phyloP scores from a whole-genome alignment of 169 alveolate genomes.

The Eimeria acervulina region DNA sequence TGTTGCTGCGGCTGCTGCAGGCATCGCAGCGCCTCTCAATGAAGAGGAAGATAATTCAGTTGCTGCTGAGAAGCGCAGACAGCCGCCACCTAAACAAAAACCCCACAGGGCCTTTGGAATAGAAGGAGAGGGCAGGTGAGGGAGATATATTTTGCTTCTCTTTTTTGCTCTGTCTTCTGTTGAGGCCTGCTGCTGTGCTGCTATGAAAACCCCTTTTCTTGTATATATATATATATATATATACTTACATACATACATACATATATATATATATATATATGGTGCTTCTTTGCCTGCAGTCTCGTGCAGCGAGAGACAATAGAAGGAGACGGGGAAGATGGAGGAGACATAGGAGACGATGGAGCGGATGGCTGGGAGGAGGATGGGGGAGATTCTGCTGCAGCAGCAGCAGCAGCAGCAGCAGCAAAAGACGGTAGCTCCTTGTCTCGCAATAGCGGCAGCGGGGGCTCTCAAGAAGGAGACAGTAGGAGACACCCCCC shows the following conservation, averaged over 20 bases:
- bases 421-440: slow-evolving; percentile 33
- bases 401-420: slow-evolving; percentile 8
- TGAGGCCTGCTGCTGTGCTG: not conserved
- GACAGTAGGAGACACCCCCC: not conserved
- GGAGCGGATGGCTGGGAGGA: slow-evolving; percentile 11
- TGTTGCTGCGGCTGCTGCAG: slow-evolving; percentile 17
- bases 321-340: slow-evolving; percentile 49
- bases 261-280: too few species aligned
- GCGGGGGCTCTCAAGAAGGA: not conserved
- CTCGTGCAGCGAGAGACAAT: slow-evolving; percentile 75
- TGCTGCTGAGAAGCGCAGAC: slow-evolving; percentile 33
- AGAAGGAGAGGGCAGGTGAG: slow-evolving; percentile 76
- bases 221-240: too few species aligned
- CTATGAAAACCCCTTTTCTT: not conserved
- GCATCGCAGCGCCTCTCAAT: slow-evolving; percentile 18
- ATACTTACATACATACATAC: too few species aligned
- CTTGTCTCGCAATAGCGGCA: slow-evolving; percentile 26
- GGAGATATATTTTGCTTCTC: not conserved
- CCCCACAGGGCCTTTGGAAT: slow-evolving; percentile 66
- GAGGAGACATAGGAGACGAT: not conserved
- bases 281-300: slow-evolving; percentile 22
- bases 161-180: not conserved
- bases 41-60: not conserved
- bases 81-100: not conserved
- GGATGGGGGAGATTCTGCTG: slow-evolving; percentile 32